Evolutionary conservation across 2,329 filamentous ascomycete genomes (phyloP), one percentile per base, ranked within the genome.

Genomic region (Didymella exigua): DNA sequence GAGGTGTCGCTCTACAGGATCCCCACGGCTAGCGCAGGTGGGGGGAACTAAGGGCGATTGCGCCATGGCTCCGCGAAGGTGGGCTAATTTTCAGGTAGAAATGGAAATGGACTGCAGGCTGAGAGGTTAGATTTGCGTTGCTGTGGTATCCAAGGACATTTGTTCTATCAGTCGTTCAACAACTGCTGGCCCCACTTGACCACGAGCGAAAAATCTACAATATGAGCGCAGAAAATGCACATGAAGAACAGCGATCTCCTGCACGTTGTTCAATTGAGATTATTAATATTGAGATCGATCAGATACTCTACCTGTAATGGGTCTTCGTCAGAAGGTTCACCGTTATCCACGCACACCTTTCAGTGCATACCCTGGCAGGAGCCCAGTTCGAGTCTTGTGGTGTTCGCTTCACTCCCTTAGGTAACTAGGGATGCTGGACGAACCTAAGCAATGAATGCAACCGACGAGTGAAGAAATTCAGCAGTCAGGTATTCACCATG

Each of bases 401-500:
- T 73, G 72, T 69, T 61, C 71, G 65, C 51, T 66, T 69, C 71
- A 76, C 74, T 75, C 74, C 64, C 62, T 62, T 57, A 63, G 74
- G 74, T 75, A 76, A 75, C 73, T 62, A 61, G 63, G 63, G 74
- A 75, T 74, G 73, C 73, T 75, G 73, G 72, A 67, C 62, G 73
- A 65, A 66, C 71, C 65, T 76, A 74, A 76, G 74, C 74, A 75
- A 76, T 76, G 74, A 74, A 71, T 67, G 65, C 71, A 72, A 75
- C 42, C 48, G 72, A 72, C 65, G 68, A 76, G 74, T 73, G 74
- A 75, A 76, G 74, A 65, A 75, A 75, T 75, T 75, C 72, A 71
- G 74, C 72, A 76, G 66, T 74, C 72, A 53, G 62, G 72, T 59
- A 64, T 74, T 74, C 72, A 75, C 71, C 71, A 73, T 70, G 66